Conservation (phyloP, 2,329 filamentous ascomycete species). For the Pyricularia grisea region DNA sequence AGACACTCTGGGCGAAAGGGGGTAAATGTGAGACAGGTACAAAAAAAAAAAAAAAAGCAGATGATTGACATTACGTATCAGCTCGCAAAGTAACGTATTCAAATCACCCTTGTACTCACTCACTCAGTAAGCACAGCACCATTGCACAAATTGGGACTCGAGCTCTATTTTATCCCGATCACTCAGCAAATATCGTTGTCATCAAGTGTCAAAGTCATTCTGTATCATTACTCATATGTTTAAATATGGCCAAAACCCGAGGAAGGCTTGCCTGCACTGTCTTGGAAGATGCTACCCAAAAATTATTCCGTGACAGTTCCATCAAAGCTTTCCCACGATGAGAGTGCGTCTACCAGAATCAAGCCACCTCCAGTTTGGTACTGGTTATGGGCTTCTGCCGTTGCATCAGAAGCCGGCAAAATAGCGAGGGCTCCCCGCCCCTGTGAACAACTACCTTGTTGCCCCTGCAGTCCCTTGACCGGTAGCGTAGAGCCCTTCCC, state of each 20-base stretch:
- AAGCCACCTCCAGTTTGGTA: background rate
- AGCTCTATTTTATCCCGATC: no score
- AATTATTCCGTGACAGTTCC: background rate
- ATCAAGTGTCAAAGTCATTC: background rate
- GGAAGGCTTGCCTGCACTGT: background rate
- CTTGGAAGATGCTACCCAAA: background rate
- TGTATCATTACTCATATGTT: background rate
- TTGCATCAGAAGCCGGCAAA: background rate
- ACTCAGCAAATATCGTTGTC: no score
- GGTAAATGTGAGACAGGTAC: no score
- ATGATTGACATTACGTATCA: no score
- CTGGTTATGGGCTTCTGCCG: background rate
- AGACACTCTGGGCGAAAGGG: no score
- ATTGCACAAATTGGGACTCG: no score
- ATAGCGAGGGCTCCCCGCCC: background rate
- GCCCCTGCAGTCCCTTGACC: slow-evolving; percentile 6
- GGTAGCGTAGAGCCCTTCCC: slow-evolving; percentile 40
- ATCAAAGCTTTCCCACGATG: background rate
- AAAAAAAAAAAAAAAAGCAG: no score
- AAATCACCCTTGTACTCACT: no score
- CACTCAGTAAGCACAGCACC: no score
- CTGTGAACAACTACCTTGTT: background rate
- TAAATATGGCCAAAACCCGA: background rate
- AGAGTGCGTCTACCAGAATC: background rate
- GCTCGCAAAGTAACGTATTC: no score